Conservation (phyloP, 2,329 filamentous ascomycete genomes). For the Clarireedia homoeocarpa region DNA sequence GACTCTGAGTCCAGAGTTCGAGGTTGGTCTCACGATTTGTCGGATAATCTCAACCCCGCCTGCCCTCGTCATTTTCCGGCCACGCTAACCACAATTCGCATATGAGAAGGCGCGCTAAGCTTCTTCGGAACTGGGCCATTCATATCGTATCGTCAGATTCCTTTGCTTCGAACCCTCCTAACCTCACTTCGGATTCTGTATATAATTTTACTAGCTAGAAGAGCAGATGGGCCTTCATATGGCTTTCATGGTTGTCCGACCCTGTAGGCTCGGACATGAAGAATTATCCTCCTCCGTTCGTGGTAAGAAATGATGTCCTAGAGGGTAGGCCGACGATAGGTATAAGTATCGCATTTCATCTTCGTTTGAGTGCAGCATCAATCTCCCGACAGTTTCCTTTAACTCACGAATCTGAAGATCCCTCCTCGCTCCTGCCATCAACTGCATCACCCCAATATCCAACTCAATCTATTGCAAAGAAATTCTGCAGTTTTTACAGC, state of each 20-base stretch:
- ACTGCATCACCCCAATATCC: no score
- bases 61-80: not conserved
- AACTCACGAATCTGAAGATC: no score
- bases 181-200: not conserved
- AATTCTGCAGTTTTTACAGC: no score
- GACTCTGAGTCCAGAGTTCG: no score
- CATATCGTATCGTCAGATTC: not conserved
- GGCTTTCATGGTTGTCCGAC: not conserved
- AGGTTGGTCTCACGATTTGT: no score
- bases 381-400: no score
- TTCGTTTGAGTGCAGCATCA: no score
- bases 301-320: not conserved
- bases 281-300: not conserved
- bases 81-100: constrained; percentile 1
- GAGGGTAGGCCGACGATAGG: not conserved
- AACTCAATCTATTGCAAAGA: no score
- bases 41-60: not conserved
- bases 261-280: not conserved
- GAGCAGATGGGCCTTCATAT: not conserved
- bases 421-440: no score
- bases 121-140: not conserved
- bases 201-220: no score
- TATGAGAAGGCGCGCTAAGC: not conserved
- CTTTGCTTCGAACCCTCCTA: not conserved
- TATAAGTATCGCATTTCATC: no score